phyloP scores from a whole-genome alignment of 108 stramenopile genomes.

The Mayamaea pseudoterrestris region DNA sequence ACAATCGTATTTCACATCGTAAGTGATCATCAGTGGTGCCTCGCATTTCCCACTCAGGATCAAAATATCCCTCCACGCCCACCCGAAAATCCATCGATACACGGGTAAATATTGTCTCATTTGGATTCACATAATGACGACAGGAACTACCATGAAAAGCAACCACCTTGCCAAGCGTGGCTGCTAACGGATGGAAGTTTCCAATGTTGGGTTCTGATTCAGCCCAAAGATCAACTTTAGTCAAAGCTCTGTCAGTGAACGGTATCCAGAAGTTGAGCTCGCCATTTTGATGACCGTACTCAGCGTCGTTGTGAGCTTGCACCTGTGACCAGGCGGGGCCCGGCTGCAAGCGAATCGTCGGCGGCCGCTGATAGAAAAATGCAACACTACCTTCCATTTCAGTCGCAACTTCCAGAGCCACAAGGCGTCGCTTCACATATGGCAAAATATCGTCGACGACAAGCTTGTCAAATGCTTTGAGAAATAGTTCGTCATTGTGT shows the following conservation, averaged over 20 bases:
- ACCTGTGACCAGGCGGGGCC: constrained; percentile 68
- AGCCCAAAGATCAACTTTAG: constrained; percentile 63
- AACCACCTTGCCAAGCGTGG: constrained; percentile 46
- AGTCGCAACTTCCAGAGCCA: constrained; percentile 10
- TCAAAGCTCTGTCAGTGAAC: constrained; percentile 44
- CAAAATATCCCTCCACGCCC: constrained; percentile 77
- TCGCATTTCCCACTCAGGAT: constrained; percentile 75
- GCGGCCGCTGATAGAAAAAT: constrained; percentile 82
- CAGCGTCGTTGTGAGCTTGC: constrained; percentile 67
- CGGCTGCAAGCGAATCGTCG: constrained; percentile 80
- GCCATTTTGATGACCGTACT: constrained; percentile 85
- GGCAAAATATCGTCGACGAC: constrained; percentile 52
- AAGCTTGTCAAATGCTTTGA: constrained; percentile 56
- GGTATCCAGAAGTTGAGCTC: constrained; percentile 88
- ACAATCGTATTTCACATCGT: constrained; percentile 30
- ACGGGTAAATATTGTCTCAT: constrained; percentile 50
- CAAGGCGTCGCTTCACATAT: constrained; percentile 44
- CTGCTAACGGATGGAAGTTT: constrained; percentile 64
- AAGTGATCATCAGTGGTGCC: constrained; percentile 78
- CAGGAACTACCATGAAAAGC: constrained; percentile 77
- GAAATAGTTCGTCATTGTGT: constrained; percentile 37
- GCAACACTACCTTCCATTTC: constrained; percentile 14
- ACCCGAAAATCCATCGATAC: constrained; percentile 81
- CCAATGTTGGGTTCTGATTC: constrained; percentile 35
- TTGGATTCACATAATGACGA: constrained; percentile 72